Base-by-base conservation (phyloP, 2,329 filamentous ascomycete genomes). In the Ophiosphaerella herpotricha region DNA sequence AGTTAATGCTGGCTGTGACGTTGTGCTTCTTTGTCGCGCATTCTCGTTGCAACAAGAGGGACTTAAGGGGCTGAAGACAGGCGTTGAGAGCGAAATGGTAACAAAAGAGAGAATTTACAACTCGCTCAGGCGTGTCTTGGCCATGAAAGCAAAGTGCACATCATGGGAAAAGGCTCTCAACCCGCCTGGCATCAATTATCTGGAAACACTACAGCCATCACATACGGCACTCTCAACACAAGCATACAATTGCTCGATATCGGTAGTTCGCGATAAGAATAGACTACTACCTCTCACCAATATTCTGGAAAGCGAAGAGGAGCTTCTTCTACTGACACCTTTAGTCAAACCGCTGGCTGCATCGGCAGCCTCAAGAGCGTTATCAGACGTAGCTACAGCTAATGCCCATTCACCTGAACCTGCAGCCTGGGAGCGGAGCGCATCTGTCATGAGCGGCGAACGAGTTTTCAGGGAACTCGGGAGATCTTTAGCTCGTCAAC, bases 81-180 rank as follows among this genome's bases (percentile, higher is more conserved):
- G 92, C 0, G 84, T 96, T 29, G 91, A 96, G 58, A 96, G 94
- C 67, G 89, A 88, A 8, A 95, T 95, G 71, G 91, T 97, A 42
- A 86, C 89, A 2, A 88, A 86, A 64, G 83, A 89, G 23, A 82
- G 92, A 23, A 88, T 97, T 34, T 85, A 88, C 64, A 86, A 88
- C 26, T 97, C 94, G 0, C 76, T 97, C 2, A 83, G 83, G 51
- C 82, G 93, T 42, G 87, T 97, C 2, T 78, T 97, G 11, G 80
- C 82, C 13, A 81, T 97, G 72, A 99, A 99, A 73, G 81, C 85
- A 13, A 87, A 84, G 53, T 96, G 89, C 73, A 96, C 92, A 0
- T 90, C 88, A 1, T 97, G 94, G 94, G 83, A 90, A 43, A 89
- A 91, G 66, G 94, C 94, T 0, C 77, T 97, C n/a, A 89, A 94